phyloP scores from a whole-genome alignment of 108 stramenopile species.

The Chaetoceros tenuissimus region DNA sequence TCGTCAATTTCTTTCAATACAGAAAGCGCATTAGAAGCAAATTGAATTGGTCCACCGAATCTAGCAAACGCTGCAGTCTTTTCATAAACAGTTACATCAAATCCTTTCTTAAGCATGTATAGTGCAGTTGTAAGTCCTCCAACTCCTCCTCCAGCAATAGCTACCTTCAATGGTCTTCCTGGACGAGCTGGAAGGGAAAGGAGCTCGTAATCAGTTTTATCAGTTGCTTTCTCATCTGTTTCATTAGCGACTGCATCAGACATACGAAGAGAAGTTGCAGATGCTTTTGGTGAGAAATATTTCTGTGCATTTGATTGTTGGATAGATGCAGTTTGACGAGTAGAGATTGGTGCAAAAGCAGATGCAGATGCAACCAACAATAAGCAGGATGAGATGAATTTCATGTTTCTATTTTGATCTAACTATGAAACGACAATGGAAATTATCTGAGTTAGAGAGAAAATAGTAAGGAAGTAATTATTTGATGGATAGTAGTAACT shows the following conservation, averaged over 20 bases:
- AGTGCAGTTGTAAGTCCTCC: slow-evolving; percentile 88
- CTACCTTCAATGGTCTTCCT: slow-evolving; percentile 75
- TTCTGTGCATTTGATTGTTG: neutral
- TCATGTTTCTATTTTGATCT: too few relatives aligned
- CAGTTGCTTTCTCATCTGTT: neutral
- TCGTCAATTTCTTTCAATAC: slow-evolving; percentile 91
- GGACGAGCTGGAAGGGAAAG: slow-evolving; percentile 68
- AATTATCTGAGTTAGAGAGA: too few relatives aligned
- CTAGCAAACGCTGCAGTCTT: slow-evolving; percentile 89
- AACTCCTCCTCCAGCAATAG: slow-evolving; percentile 93
- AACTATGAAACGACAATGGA: too few relatives aligned
- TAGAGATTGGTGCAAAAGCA: slow-evolving; percentile 8
- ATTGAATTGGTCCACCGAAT: slow-evolving; percentile 97
- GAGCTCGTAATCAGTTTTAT: slow-evolving; percentile 22
- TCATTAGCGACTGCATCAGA: neutral
- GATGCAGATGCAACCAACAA: neutral
- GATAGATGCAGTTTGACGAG: slow-evolving; percentile 3
- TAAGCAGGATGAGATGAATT: neutral
- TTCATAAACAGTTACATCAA: slow-evolving; percentile 94
- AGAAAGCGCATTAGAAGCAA: slow-evolving; percentile 92
- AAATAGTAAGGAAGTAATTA: too few relatives aligned
- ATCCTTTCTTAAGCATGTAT: slow-evolving; percentile 87
- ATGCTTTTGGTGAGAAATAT: slow-evolving; percentile 3
- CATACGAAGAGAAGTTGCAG: neutral
- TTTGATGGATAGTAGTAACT: too few relatives aligned